Base-by-base conservation (phyloP, 805 yeast species). In the Candida arabinofermentans region DNA sequence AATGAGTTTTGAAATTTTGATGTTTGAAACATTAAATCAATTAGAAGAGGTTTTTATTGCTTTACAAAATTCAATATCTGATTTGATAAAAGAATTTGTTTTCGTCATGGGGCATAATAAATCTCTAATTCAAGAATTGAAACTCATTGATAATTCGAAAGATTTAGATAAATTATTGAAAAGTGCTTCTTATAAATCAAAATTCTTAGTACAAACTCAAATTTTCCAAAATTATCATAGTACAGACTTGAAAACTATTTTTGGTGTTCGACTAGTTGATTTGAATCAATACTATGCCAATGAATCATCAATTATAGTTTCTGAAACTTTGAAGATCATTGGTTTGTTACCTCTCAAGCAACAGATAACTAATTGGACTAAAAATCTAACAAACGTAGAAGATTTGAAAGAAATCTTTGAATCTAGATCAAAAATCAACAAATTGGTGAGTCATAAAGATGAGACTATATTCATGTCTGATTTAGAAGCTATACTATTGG, bases 161-260 rank as follows among this genome's bases (percentile, higher is more conserved):
- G 51, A 49, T 34, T 39, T 49, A 31, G 9, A 13, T 3, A 34
- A 27, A 19, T 32, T 49, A 14, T 10, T 49, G 22, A 19, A 16
- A 9, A 19, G 4, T 7, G 26, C 48, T 9, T 29, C 35, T 8
- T 3, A 23, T 26, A 47, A 30, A 24, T 35, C 39, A 4, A 49
- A 49, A 34, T 49, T 24, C 24, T 6, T 41, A 3, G 35, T 47
- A 1, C 24, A 30, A 8, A 36, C 39, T 4, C 27, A 23, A 17
- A 41, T 41, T 8, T 49, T 49, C 41, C 49, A 49, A 37, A 40
- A 41, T 37, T 49, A 47, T 36, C 39, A 43, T n/a, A 30, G 34
- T 27, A 12, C 33, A 17, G 19, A 9, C 9, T 34, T 45, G 18
- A 40, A 35, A 24, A 40, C 46, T 4, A 24, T 47, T 12, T 49